Evolutionary conservation across 805 yeast genomes (phyloP), one percentile per base, ranked within the genome.

Genomic region (Candida coquimbonensis): DNA sequence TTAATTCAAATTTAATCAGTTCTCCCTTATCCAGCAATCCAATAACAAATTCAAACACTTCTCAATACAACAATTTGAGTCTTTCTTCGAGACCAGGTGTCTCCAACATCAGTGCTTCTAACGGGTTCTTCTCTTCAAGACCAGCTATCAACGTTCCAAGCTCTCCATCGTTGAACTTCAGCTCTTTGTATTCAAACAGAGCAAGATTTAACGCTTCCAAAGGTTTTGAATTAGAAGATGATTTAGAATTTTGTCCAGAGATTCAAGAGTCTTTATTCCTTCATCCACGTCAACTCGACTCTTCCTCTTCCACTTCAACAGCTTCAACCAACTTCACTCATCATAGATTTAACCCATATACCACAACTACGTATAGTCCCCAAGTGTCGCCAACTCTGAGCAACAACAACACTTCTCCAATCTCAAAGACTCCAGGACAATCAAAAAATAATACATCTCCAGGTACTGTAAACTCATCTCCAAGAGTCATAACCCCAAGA

Each of bases 261-360:
- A 77, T 75, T 34, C 73, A 70, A 24, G 52, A 51, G 13, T 19
- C 31, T 3, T 21, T 29, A 11, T 29, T 29, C 31, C 12, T 11
- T 29, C 31, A 12, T 9, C 31, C 31, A 29, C 31, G 31, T 29
- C 31, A 36, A 12, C 27, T 40, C n/a, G 27, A 41, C 21, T 35
- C 42, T 14, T 12, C 41, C 3, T 13, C 32, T 17, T 14, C 37
- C 40, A 26, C 42, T 8, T 44, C 44, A 11, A 12, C 48, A 39
- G 43, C 44, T 17, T 42, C 53, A 6, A 46, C 52, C 5, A 44
- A 48, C 38, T 56, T 55, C 45, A 55, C 61, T 3, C 61, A 64
- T 49, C 74, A 73, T 56, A 79, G 74, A 60, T 81, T 80, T 65
- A 81, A 81, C 59, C 87, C 87, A 6, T 80, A 81, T 58, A 80